These are phyloP conservation scores for Scenedesmus sp. DNA, from an alignment of 163 green algal species.

Conservation along the genomic window DNA sequence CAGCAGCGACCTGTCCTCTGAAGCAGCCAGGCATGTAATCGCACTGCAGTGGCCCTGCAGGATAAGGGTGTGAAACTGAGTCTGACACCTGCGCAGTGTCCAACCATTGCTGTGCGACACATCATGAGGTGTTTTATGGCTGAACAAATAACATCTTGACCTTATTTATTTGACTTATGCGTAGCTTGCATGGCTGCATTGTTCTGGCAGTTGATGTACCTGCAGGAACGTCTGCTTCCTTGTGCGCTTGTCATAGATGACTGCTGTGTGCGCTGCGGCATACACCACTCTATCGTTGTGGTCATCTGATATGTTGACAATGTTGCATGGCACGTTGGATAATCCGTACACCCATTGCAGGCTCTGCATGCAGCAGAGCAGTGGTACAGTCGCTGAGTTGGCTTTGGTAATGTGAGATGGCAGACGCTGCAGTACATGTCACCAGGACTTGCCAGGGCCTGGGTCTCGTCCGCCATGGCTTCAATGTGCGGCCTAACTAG, in stretches of 20 bases:
- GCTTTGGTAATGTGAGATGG: not conserved
- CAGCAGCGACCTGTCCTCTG: slow-evolving; percentile 70
- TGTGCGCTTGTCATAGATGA: slow-evolving; percentile 72
- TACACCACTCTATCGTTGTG: slow-evolving; percentile 71
- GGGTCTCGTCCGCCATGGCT: slow-evolving; percentile 39
- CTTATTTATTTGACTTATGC: too few species aligned
- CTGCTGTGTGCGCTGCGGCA: slow-evolving; percentile 72
- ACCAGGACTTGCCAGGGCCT: slow-evolving; percentile 34
- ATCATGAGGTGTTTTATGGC: not conserved
- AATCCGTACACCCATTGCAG: slow-evolving; percentile 74
- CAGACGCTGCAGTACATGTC: not conserved
- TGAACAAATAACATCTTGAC: not conserved
- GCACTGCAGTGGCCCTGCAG: slow-evolving; percentile 82
- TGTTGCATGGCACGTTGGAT: slow-evolving; percentile 46
- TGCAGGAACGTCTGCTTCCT: slow-evolving; percentile 73
- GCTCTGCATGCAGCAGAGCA: slow-evolving; percentile 51
- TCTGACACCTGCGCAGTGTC: not conserved
- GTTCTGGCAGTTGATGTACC: slow-evolving; percentile 19
- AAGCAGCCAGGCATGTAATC: slow-evolving; percentile 74
- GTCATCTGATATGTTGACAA: slow-evolving; percentile 73
- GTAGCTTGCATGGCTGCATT: not conserved
- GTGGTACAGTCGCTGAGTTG: not conserved
- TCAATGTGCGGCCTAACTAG: not conserved
- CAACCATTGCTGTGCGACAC: not conserved
- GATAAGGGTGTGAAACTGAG: not conserved